phyloP scores from a whole-genome alignment of 306 rosid species.

The Pyrus pyrifolia region DNA sequence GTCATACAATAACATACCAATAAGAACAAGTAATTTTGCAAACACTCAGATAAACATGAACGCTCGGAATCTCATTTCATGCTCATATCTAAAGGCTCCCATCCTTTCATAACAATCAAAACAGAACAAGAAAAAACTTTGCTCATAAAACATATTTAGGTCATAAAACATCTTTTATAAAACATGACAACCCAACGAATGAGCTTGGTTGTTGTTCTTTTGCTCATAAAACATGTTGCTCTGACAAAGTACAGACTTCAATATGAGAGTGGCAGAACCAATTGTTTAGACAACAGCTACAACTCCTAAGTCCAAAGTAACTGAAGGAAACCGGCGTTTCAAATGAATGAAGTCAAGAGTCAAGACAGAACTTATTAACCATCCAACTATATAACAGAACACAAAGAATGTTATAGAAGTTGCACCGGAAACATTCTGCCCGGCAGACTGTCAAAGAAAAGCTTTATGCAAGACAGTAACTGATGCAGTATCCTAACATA shows the following conservation, averaged over 20 bases:
- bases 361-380: not conserved
- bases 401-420: not conserved
- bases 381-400: not conserved
- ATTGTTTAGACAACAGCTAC: not conserved
- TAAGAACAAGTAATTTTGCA: not conserved
- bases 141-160: too few relatives aligned
- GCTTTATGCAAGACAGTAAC: not conserved
- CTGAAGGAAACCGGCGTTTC: not conserved
- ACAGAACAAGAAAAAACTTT: not conserved
- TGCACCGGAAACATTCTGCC: not conserved
- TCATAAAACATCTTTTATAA: too few relatives aligned
- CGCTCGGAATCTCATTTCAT: not conserved
- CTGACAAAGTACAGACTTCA: not conserved
- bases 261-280: not conserved
- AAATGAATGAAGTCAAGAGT: too few relatives aligned
- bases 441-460: not conserved
- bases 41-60: not conserved
- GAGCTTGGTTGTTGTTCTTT: too few relatives aligned
- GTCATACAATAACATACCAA: not conserved
- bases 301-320: not conserved
- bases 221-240: not conserved
- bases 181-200: too few relatives aligned
- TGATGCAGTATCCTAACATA: not conserved
- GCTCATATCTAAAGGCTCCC: not conserved
- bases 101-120: not conserved